Evolutionary conservation across 306 rosid species (phyloP), one percentile per base, ranked within the genome.

Genomic region (Vigna unguiculata): DNA sequence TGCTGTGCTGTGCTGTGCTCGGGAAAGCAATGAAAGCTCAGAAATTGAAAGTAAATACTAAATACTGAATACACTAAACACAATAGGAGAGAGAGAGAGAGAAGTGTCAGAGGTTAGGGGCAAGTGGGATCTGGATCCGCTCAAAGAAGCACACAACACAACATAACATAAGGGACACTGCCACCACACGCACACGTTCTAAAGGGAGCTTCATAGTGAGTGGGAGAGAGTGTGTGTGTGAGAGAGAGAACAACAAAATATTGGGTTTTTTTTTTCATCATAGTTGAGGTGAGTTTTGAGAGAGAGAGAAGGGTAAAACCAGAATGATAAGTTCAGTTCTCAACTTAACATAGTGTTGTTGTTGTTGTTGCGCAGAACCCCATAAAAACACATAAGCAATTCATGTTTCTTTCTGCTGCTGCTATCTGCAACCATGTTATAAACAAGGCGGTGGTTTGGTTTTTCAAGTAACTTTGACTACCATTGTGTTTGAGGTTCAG

Each of bases 71-170:
- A 40, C 13, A 40, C 25, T 40, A 40, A 3, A 40, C 2, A 40
- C 1, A 40, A 43, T 1, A 43, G 13, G 4, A 41, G 14, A 41
- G 14, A 41, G 12, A 41, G 48, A 43, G 15, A 4, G 30, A 58
- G 28, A 46, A 7, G 77, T 87, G 90, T 87, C 88, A 86, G 95
- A 86, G 83, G 54, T 47, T 79, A 45, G 87, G 83, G 78, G 87
- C 85, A 86, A 85, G 89, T 84, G 90, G 87, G 87, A 86, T 90
- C 87, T 88, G 83, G 81, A 86, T 87, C 87, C 90, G 28, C 86
- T 80, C 82, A 25, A 76, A 68, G 28, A 12, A 41, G 14, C 82
- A 77, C 85, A 74, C 54, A 45, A 76, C 64, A 36, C 55, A 51
- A 28, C 53, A 15, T 47, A 47, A 47, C 19, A 48, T 6, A 48